These are phyloP conservation scores for Amphirosellinia nigrospora DNA, from an alignment of 495 filamentous ascomycete genomes.

Conservation along the genomic window DNA sequence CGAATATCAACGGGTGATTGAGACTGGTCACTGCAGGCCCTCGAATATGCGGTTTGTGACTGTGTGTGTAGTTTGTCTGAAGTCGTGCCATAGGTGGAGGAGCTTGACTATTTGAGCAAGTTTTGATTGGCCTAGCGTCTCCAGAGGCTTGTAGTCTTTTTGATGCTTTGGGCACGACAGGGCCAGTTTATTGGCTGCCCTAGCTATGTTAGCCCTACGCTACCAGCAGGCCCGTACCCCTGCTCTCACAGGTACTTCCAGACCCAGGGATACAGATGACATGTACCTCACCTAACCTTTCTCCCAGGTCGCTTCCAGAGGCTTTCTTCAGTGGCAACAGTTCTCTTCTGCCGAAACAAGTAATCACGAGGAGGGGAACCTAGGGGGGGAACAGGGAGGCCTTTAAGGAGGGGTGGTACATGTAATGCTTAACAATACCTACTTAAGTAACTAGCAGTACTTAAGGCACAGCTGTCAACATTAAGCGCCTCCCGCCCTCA, in stretches of 20 bases:
- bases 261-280: not conserved
- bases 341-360: not conserved
- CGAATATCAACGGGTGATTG: slow-evolving; percentile 20
- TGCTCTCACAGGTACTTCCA: not conserved
- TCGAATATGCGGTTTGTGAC: slow-evolving; percentile 28
- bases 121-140: slow-evolving; percentile 54
- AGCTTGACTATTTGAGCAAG: slow-evolving; percentile 52
- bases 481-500: not conserved
- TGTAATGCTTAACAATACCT: not conserved
- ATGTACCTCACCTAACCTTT: not conserved
- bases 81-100: slow-evolving; percentile 49
- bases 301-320: not conserved
- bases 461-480: slow-evolving; percentile 3
- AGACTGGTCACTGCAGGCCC: slow-evolving; percentile 18
- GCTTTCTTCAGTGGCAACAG: not conserved
- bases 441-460: too few species aligned
- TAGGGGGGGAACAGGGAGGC: not conserved
- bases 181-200: slow-evolving; percentile 28
- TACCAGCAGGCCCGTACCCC: slow-evolving; percentile 1
- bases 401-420: not conserved
- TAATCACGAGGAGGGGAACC: not conserved
- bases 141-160: slow-evolving; percentile 36
- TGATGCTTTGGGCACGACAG: slow-evolving; percentile 26
- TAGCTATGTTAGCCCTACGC: slow-evolving; percentile 25
- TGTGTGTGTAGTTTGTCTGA: slow-evolving; percentile 38